Evolutionary conservation across 2,329 filamentous ascomycete species (phyloP).

Genomic region (Blastomyces silverae): DNA sequence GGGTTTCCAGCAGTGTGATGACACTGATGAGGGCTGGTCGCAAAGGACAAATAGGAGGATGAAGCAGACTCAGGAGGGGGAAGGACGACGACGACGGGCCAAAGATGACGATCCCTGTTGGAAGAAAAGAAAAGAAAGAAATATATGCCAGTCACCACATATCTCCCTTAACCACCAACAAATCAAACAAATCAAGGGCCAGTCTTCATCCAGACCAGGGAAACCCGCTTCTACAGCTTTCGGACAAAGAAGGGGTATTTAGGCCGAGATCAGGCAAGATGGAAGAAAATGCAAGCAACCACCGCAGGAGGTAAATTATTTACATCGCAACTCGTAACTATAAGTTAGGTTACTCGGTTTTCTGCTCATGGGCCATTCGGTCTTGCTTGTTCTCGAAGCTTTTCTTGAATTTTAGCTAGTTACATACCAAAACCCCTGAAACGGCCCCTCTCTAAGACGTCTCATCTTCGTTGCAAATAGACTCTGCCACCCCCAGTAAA

Average conservation of each 20-base stretch:
- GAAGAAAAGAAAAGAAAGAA: background rate
- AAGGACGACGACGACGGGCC: background rate
- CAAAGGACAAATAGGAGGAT: conserved; percentile 12
- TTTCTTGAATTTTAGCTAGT: background rate
- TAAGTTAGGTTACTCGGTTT: background rate
- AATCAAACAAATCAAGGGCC: background rate
- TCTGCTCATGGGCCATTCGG: background rate
- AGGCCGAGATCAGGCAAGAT: background rate
- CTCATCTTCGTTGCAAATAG: background rate
- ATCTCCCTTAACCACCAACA: conserved; percentile 2
- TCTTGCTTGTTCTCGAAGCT: background rate
- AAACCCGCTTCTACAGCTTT: background rate
- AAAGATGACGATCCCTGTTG: background rate
- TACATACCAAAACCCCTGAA: background rate
- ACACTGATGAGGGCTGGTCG: background rate
- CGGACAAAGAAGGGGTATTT: background rate
- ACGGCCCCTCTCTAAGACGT: background rate
- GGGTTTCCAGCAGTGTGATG: background rate
- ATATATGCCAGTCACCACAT: background rate
- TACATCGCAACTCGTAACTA: background rate
- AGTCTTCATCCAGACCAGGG: background rate
- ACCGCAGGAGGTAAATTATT: background rate
- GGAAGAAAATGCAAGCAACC: background rate
- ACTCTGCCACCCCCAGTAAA: background rate
- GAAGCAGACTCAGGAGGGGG: background rate